Percentiles rank a stretch among this genome's conserved stretches.
These are phyloP conservation scores for Ceratocystis lukuohia DNA, from an alignment of 2,329 filamentous ascomycete genomes.

Conservation along the genomic window DNA sequence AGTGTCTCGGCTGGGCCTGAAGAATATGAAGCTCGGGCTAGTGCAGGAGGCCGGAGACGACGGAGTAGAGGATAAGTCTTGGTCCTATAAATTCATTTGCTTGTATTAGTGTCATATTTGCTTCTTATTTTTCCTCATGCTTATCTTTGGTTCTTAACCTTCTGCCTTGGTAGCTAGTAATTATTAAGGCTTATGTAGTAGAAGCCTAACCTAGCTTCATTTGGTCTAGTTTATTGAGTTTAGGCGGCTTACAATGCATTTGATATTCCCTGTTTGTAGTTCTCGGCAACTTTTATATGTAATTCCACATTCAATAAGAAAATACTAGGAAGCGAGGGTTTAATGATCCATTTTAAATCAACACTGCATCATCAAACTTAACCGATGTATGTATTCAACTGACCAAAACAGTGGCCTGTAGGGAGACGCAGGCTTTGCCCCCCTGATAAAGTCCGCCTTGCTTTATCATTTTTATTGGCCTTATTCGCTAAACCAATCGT, in stretches of 20 bases:
- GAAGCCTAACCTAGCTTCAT: no score
- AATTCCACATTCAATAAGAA: no score
- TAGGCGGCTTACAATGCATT: no score
- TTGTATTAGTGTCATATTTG: background rate
- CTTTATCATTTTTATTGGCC: background rate
- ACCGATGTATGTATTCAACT: background rate
- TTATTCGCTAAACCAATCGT: background rate
- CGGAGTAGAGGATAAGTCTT: conserved; percentile 5
- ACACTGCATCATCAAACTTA: background rate
- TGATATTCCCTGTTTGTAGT: no score
- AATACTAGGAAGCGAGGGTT: no score
- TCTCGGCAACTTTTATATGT: no score
- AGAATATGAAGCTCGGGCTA: background rate
- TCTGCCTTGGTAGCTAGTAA: background rate
- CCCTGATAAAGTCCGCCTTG: background rate
- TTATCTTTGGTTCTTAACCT: background rate
- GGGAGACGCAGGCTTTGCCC: background rate
- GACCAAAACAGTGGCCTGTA: background rate
- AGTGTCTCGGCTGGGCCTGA: conserved; percentile 10
- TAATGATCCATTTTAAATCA: background rate
- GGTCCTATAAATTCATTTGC: background rate
- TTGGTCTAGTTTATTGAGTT: no score
- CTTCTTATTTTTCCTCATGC: conserved; percentile 2
- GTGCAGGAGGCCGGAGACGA: background rate
- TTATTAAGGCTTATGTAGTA: no score